These are phyloP conservation scores for Rhodamnia rubescens DNA, from an alignment of 345 rosid genomes.

Conservation along the genomic window DNA sequence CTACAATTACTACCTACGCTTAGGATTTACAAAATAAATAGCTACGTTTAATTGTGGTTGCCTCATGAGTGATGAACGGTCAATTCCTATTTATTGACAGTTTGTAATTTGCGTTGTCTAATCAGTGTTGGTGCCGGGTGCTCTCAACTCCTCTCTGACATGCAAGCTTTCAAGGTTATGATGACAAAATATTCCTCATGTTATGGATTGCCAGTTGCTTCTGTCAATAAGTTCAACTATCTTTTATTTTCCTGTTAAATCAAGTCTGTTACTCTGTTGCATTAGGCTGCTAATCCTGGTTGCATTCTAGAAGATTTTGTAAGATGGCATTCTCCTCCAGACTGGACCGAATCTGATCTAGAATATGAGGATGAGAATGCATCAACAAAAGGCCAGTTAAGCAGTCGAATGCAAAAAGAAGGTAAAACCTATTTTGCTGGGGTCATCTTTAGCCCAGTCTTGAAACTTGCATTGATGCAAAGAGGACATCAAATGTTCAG, in stretches of 20 bases:
- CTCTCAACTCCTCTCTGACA: conserved; percentile 97
- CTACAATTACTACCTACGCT: not conserved
- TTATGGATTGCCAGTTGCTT: not conserved
- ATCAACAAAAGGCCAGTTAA: conserved; percentile 66
- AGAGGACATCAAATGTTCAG: not conserved
- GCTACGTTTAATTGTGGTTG: not conserved
- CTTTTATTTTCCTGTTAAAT: not conserved
- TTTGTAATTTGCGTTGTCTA: conserved; percentile 8
- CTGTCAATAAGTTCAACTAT: not conserved
- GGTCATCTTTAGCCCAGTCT: not conserved
- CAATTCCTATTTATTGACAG: not conserved
- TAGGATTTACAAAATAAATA: not conserved
- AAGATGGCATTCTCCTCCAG: conserved; percentile 99
- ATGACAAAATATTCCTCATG: not conserved
- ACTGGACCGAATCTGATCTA: conserved; percentile 69
- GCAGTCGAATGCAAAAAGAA: conserved; percentile 94
- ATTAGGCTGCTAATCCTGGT: conserved; percentile 97
- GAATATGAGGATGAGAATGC: conserved; percentile 23
- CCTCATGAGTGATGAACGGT: not conserved
- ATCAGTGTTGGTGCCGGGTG: conserved; percentile 98
- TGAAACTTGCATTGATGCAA: not conserved
- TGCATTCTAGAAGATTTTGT: conserved; percentile 97
- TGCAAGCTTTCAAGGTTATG: conserved; percentile 96
- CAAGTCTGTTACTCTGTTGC: not conserved
- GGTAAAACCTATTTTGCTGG: conserved; percentile 14